Conservation (phyloP, 305 asterid species). For the Ilex paraguariensis region DNA sequence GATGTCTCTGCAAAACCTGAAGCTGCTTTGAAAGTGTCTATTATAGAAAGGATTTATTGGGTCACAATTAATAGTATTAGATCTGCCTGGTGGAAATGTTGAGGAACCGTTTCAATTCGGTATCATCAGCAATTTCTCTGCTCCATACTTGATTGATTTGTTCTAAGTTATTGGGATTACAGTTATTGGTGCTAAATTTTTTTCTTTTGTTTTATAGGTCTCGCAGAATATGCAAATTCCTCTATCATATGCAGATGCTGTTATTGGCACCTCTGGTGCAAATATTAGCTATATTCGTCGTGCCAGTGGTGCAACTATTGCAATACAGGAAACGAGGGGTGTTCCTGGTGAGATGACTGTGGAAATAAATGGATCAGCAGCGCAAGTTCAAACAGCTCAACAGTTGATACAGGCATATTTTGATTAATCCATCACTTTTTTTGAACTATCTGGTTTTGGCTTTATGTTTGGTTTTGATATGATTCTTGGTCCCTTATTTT, state of each 20-base stretch:
- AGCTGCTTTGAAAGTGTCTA: too few species aligned
- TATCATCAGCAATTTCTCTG: background rate
- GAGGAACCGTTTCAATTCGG: background rate
- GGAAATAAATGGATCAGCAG: slow-evolving; percentile 77
- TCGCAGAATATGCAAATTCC: slow-evolving; percentile 90
- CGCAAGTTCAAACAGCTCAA: slow-evolving; percentile 83
- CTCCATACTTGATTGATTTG: background rate
- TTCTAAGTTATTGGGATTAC: too few species aligned
- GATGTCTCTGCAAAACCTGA: too few species aligned
- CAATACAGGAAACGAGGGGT: slow-evolving; percentile 76
- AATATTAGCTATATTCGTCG: slow-evolving; percentile 80
- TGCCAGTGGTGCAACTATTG: slow-evolving; percentile 77
- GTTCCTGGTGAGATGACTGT: slow-evolving; percentile 78
- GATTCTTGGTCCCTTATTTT: background rate
- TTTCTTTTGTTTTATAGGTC: slow-evolving; percentile 27
- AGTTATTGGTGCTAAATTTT: background rate
- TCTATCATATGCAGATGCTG: slow-evolving; percentile 75
- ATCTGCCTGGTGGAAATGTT: background rate
- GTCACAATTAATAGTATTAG: background rate
- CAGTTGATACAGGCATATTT: slow-evolving; percentile 66
- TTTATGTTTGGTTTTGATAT: too few species aligned
- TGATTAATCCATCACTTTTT: background rate
- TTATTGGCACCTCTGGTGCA: slow-evolving; percentile 75
- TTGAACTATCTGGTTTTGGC: background rate
- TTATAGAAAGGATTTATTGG: background rate